Evolutionary conservation across 495 filamentous ascomycete species (phyloP), one percentile per base, ranked within the genome.

Genomic region (Penicillium cataractarum): DNA sequence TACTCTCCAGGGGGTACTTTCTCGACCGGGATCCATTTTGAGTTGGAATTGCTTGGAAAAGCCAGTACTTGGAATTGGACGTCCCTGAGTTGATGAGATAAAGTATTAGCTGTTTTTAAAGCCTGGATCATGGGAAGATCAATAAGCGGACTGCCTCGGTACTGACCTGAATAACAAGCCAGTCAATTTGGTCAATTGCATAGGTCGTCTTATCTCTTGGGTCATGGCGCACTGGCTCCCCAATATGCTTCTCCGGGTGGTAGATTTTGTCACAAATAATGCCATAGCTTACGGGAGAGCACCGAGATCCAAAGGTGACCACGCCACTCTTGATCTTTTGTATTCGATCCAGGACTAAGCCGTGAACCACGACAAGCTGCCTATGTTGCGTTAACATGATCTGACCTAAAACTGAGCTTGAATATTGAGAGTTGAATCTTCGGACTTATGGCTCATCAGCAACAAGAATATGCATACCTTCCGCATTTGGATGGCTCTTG

Each of bases 351-450:
- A 83, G 66, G 6, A 86, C 79, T 19, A 87, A 59, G 12, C 85
- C 85, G 54, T 83, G 80, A 15, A 84, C 81, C 1, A 87, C 84
- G 2, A 83, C 85, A 17, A 87, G 77, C 60, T 87, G 85, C 7
- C 78, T 80, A 39, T 49, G 21, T 31, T 19, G 5, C 5, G 22
- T 50, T 9, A 50, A 15, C 3, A 50, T 27, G 1, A 1, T 27
- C 26, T 50, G 19, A n/a, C 6, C 13, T 42, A 2, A 42, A n/a
- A n/a, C n/a, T n/a, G n/a, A n/a, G n/a, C 2, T 8, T 26, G 46
- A 21, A 26, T 26, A 17, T 50, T 26, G 22, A 1, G 6, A 13
- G 27, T 50, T 6, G 21, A 26, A 24, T 12, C 19, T 50, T 27
- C 12, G 5, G 22, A 68, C 73, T n/a, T 63, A 80, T 68, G 84